Percentiles rank a stretch among this genome's conserved stretches.
Conservation (phyloP, 495 filamentous ascomycete genomes). For the Chaetomidium leptoderma region DNA sequence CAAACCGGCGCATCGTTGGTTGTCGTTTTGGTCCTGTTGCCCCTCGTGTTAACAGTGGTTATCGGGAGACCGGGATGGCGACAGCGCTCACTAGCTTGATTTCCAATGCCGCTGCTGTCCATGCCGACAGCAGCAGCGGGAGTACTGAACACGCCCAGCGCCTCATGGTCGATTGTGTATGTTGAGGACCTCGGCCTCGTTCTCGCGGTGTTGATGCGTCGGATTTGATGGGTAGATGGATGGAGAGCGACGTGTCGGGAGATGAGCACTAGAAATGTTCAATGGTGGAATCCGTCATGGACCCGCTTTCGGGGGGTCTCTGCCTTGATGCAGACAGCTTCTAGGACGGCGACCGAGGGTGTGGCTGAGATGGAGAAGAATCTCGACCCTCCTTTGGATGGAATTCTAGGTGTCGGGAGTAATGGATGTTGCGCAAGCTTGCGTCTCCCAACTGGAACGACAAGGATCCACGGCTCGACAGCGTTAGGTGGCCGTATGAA, state of each 20-base stretch:
- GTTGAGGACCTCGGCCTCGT: not conserved
- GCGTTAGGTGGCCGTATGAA: conserved; percentile 3
- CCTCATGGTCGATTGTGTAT: conserved; percentile 37
- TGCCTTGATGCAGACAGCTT: not conserved
- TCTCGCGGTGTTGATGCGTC: not conserved
- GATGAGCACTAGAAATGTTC: not conserved
- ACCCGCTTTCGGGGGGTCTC: not conserved
- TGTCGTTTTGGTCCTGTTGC: conserved; percentile 64
- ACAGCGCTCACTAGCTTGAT: conserved; percentile 47
- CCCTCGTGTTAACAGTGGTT: conserved; percentile 1
- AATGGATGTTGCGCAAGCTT: conserved; percentile 20
- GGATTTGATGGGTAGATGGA: not conserved
- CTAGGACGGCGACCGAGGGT: not conserved
- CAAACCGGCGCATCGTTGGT: conserved; percentile 74
- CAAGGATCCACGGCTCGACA: not conserved
- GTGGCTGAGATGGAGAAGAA: not conserved
- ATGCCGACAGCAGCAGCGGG: conserved; percentile 49
- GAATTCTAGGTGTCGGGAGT: not conserved
- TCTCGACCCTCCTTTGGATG: not conserved
- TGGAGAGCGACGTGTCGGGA: conserved; percentile 9
- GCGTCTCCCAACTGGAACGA: not conserved
- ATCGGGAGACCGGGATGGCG: not conserved
- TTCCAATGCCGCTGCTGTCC: conserved; percentile 59
- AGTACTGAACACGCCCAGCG: conserved; percentile 36
- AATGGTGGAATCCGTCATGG: conserved; percentile 2